Evolutionary conservation across 192 early-diverging fungal genomes (phyloP), one percentile per base, ranked within the genome.

Genomic region (Dissophora globulifera): DNA sequence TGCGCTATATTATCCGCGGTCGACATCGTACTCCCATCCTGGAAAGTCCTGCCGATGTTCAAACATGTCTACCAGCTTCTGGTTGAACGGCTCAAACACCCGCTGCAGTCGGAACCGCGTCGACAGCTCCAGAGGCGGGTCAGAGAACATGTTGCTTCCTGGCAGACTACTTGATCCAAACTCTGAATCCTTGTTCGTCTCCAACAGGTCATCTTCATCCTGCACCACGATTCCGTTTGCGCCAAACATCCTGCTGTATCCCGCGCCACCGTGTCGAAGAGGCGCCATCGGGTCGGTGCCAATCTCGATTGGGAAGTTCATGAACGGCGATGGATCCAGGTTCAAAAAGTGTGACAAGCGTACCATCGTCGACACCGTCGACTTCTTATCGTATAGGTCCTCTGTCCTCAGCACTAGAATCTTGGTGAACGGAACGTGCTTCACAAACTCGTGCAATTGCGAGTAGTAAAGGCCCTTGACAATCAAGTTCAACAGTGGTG

Each of bases 11-110:
- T 72, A 84, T 49, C 83, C 83, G 26, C 83, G 60, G 32, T 84
- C 83, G 13, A 85, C 83, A 58, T 85, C 83, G 51, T 85, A 85
- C 43, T 80, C 79, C 83, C 83, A 85, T 45, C 70, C 78, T n/a
- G 54, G 62, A 64, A 85, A 85, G 31, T 82, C 67, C 20, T 83
- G 71, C 11, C 67, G 64, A 29, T 64, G 56, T 45, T 85, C 83
- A 69, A 85, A 83, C 69, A 83, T 78, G 30, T 79, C 79, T 5
- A 79, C 38, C 17, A 85, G 40, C 49, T 70, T 78, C 25, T 82
- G 65, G 51, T 85, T 85, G 17, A 85, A 68, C 0, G 71, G 76
- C 49, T 78, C 62, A 60, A 85, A 85, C 16, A 85, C 70, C 4
- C 80, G 76, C 30, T 85, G 78, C 17, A 85, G 55, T 5, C 83